phyloP scores from a whole-genome alignment of 257 asterid species.

The Fraxinus americana region DNA sequence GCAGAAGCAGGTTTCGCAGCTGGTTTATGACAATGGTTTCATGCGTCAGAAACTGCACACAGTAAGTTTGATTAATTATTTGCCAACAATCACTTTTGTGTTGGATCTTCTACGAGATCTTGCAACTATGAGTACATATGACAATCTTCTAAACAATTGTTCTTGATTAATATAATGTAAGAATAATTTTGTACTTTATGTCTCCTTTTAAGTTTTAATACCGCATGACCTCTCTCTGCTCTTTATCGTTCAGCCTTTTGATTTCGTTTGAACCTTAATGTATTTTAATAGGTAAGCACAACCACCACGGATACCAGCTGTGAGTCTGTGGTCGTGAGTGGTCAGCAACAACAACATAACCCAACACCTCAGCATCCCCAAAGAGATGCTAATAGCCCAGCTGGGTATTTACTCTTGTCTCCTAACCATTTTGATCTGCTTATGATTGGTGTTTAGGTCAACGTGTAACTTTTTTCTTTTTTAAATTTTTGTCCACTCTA shows the following conservation, averaged over 20 bases:
- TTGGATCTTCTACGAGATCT: not conserved
- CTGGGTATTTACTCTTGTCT: conserved; percentile 57
- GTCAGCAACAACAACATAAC: conserved; percentile 85
- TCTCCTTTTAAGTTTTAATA: not conserved
- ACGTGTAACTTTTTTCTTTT: not conserved
- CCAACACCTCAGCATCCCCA: conserved; percentile 85
- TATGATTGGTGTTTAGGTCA: not conserved
- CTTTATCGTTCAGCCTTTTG: not conserved
- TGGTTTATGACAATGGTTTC: conserved; percentile 86
- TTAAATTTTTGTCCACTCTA: not conserved
- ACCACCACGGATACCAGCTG: conserved; percentile 89
- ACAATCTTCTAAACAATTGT: not conserved
- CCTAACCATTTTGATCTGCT: not conserved
- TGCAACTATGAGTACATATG: not conserved
- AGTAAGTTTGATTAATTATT: conserved; percentile 42
- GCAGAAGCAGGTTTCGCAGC: conserved; percentile 84
- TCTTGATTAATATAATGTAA: not conserved
- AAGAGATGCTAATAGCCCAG: conserved; percentile 95
- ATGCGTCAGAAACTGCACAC: conserved; percentile 78
- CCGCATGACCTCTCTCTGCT: not conserved
- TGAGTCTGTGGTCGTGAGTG: conserved; percentile 92
- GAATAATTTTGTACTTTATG: not conserved
- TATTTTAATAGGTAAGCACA: conserved; percentile 58
- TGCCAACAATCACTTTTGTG: not conserved
- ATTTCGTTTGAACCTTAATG: not conserved